phyloP scores from a whole-genome alignment of 2,329 filamentous ascomycete genomes.

The Ceratocystis destructans region DNA sequence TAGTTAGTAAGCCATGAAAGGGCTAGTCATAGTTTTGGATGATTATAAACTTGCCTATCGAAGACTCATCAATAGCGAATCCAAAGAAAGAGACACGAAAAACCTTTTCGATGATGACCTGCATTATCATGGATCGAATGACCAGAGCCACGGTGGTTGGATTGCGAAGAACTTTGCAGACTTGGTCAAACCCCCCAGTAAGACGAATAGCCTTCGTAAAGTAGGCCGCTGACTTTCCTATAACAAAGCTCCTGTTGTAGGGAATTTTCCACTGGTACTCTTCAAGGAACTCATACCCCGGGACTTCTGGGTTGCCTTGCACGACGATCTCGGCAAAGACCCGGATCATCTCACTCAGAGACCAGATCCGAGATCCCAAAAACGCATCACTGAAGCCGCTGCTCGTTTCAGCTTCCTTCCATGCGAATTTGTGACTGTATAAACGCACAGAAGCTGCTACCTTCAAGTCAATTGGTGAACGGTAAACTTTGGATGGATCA shows the following conservation, averaged over 20 bases:
- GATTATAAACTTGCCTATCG: conserved; percentile 5
- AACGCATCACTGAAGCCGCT: not conserved
- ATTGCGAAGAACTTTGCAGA: conserved; percentile 8
- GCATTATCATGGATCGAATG: conserved; percentile 16
- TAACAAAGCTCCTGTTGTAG: conserved; percentile 8
- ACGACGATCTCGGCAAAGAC: conserved; percentile 6
- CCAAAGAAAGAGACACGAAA: conserved; percentile 13
- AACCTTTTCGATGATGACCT: conserved; percentile 11
- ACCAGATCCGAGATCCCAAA: conserved; percentile 10
- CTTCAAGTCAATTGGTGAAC: conserved; percentile 12
- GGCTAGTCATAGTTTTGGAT: not conserved
- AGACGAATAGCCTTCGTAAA: conserved; percentile 16
- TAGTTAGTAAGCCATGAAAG: not conserved
- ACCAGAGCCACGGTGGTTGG: conserved; percentile 2
- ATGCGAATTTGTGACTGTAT: not conserved
- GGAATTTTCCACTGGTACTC: not conserved
- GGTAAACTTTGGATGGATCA: conserved; percentile 4
- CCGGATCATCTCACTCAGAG: conserved; percentile 1
- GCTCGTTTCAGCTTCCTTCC: not conserved
- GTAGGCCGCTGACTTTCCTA: conserved; percentile 10
- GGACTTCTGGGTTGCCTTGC: not conserved
- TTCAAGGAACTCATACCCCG: not conserved
- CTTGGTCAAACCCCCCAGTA: conserved; percentile 8
- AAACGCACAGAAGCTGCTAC: not conserved
- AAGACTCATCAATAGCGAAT: not conserved